These are phyloP conservation scores for Dichotomopilus funicola DNA, from an alignment of 2,329 filamentous ascomycete species.

Conservation along the genomic window DNA sequence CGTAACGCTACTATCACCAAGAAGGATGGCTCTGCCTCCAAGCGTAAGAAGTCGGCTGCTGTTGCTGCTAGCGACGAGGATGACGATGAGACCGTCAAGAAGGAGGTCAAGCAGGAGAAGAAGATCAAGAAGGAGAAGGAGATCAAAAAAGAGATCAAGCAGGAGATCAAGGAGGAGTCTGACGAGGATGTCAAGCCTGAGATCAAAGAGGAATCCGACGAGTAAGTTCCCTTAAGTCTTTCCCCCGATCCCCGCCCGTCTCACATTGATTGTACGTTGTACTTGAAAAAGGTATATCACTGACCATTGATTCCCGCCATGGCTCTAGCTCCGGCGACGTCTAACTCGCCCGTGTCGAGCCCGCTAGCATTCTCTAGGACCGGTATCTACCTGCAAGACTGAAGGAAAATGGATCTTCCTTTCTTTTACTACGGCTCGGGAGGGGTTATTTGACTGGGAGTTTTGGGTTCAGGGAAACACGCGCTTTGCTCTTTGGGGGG, in stretches of 20 bases:
- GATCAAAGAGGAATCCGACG: conserved; percentile 2
- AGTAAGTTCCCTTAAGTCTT: background rate
- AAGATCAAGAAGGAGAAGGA: conserved; percentile 10
- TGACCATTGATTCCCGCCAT: no score
- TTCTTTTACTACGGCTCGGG: background rate
- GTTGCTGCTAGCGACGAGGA: conserved; percentile 10
- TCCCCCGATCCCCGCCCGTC: no score
- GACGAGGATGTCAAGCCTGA: conserved; percentile 8
- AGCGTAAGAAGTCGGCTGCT: conserved; percentile 10
- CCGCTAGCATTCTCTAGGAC: no score
- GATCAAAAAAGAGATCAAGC: conserved; percentile 14
- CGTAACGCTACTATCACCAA: conserved; percentile 1
- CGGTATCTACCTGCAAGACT: no score
- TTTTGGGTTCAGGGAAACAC: background rate
- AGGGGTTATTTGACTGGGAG: background rate
- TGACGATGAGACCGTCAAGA: conserved; percentile 3
- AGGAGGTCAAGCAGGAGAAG: conserved; percentile 11
- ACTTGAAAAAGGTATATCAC: no score
- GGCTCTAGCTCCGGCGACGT: no score
- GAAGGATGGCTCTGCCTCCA: conserved; percentile 7
- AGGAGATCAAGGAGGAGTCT: conserved; percentile 9
- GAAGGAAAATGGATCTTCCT: no score
- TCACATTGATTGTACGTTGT: no score
- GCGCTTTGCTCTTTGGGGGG: conserved; percentile 3
- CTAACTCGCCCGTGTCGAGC: no score